Evolutionary conservation across 768 basidiomycete species (phyloP), one percentile per base, ranked within the genome.

Genomic region (Suillus hirtellus): DNA sequence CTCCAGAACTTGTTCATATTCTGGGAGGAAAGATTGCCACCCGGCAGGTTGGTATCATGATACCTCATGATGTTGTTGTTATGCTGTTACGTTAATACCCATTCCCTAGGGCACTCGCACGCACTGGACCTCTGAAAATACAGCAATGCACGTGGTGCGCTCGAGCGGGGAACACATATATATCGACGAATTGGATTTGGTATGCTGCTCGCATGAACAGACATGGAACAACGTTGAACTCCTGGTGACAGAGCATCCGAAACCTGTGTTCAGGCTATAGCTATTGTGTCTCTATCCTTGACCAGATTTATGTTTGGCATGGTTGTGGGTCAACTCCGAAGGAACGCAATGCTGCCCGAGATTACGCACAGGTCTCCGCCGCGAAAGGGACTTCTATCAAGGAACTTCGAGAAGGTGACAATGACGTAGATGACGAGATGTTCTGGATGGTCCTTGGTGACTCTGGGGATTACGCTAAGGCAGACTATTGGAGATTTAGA

Each of bases 371-470:
- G 38, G 75, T 71, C 7, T 75, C 92, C 46, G 76, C 79, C 0
- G 67, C 71, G 21, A 75, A 75, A 54, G 72, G 76, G 4, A 73
- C 74, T 8, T 70, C 70, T 17, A 75, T 87, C 21, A 75, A 83
- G 8, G 88, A 90, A 65, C 80, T 93, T 10, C 65, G 73, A 1
- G 90, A 94, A 68, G 84, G 85, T n/a, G 83, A 85, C 67, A 81
- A 81, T 60, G 88, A 89, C 46, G 69, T 75, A 27, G 78, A 80
- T 17, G 88, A 92, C 60, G 89, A 92, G 64, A 86, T 93, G 84
- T 93, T 95, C 71, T 93, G 93, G 90, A 87, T 91, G 85, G 83
- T 90, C 43, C 79, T 94, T 3, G 92, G 92, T n/a, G 85, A 90
- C 27, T 81, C 86, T 2, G 82, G 83, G 2, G 66, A 68, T 4